These are phyloP conservation scores for Vanrija humicola DNA, from an alignment of 1,284 basidiomycete genomes.

Conservation along the genomic window DNA sequence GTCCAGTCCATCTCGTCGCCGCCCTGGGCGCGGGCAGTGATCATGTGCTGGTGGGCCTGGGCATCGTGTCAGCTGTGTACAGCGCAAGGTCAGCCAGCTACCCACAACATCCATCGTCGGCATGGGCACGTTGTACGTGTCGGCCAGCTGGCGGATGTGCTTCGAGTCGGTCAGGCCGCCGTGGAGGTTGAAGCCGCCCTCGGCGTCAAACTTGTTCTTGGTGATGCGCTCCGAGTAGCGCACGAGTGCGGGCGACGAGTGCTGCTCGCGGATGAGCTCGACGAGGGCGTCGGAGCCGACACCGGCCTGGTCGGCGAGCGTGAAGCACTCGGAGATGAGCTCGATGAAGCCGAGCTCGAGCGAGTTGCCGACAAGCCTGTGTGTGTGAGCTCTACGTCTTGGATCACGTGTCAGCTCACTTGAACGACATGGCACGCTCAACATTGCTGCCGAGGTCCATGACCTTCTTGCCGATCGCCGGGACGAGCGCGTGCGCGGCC, in stretches of 20 bases:
- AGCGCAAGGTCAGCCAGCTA: neutral
- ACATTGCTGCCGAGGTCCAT: constrained; percentile 53
- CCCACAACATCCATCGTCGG: constrained; percentile 67
- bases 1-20: constrained; percentile 49
- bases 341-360: constrained; percentile 58
- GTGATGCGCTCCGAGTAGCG: constrained; percentile 31
- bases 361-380: constrained; percentile 44
- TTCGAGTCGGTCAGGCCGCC: constrained; percentile 81
- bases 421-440: constrained; percentile 65
- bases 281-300: constrained; percentile 60
- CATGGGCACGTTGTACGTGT: constrained; percentile 70
- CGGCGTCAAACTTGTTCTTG: constrained; percentile 66
- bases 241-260: constrained; percentile 31
- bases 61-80: neutral
- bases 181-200: constrained; percentile 76
- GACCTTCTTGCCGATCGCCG: constrained; percentile 69
- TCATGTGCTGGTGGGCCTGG: constrained; percentile 62
- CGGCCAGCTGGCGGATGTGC: constrained; percentile 52
- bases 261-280: constrained; percentile 57
- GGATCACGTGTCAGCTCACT: constrained; percentile 55
- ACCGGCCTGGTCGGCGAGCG: constrained; percentile 77
- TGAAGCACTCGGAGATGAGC: constrained; percentile 73
- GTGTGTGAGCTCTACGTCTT: neutral
- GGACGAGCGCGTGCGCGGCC: constrained; percentile 64
- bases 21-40: constrained; percentile 65